Percentiles rank a stretch among this genome's conserved stretches.
These are phyloP conservation scores for Cenococcum geophilum DNA, from an alignment of 495 filamentous ascomycete species.

Conservation along the genomic window DNA sequence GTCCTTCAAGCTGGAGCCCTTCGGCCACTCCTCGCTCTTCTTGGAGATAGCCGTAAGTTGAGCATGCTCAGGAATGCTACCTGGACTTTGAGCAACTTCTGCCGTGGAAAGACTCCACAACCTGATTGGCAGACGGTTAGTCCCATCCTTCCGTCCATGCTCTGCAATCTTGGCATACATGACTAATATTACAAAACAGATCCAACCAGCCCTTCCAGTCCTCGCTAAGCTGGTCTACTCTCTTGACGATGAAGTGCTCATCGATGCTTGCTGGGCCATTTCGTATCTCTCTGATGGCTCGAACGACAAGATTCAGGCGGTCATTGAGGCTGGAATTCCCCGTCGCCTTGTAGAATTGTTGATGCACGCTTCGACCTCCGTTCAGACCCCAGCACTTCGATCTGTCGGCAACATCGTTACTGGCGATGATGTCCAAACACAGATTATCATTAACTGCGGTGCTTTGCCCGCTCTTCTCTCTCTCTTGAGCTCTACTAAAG, in stretches of 20 bases:
- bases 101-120: slow-evolving; percentile 98
- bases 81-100: slow-evolving; percentile 99
- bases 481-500: slow-evolving; percentile 91
- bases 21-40: slow-evolving; percentile 75
- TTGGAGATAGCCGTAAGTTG: slow-evolving; percentile 96
- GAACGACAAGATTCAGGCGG: slow-evolving; percentile 99
- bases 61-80: slow-evolving; percentile 99
- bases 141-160: slow-evolving; percentile 20
- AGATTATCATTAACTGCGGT: slow-evolving; percentile 99
- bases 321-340: slow-evolving; percentile 97
- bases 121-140: slow-evolving; percentile 94
- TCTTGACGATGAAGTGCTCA: slow-evolving; percentile 95
- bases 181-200: slow-evolving; percentile 50
- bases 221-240: slow-evolving; percentile 97
- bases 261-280: slow-evolving; percentile 99
- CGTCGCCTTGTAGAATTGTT: slow-evolving; percentile 94
- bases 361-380: slow-evolving; percentile 98
- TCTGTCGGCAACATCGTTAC: slow-evolving; percentile 99
- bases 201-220: slow-evolving; percentile 91
- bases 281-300: slow-evolving; percentile 98
- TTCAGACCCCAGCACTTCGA: slow-evolving; percentile 94
- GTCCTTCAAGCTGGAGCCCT: slow-evolving; percentile 86
- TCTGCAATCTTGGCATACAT: slow-evolving; percentile 13
- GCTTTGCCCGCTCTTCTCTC: slow-evolving; percentile 85
- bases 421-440: slow-evolving; percentile 96